Evolutionary conservation across 441 rosid species (phyloP).

Genomic region (Rhodomyrtus psidioides): DNA sequence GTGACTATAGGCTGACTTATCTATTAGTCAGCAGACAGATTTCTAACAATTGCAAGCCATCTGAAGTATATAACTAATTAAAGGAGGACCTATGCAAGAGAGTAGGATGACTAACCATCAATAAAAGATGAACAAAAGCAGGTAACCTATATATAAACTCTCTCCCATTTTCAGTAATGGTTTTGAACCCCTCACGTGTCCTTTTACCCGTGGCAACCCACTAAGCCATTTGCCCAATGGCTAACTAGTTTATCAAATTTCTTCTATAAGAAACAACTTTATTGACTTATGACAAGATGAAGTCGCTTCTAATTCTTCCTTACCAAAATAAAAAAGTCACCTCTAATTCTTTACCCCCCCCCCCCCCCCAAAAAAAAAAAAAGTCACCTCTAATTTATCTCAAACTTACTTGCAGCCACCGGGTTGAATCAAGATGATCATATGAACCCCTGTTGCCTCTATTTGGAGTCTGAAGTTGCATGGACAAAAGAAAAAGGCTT

Average conservation of each 20-base stretch:
- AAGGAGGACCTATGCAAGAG: neutral
- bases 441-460: conserved; percentile 68
- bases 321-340: too few species aligned
- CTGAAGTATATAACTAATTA: neutral
- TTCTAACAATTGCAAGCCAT: neutral
- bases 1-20: neutral
- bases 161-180: neutral
- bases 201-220: neutral
- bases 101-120: neutral
- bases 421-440: conserved; percentile 74
- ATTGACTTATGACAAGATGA: conserved; percentile 1
- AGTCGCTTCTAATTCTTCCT: neutral
- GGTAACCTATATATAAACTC: neutral
- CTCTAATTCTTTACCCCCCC: neutral
- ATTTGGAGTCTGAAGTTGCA: conserved; percentile 47
- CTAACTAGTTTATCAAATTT: neutral
- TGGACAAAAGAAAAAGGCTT: neutral
- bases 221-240: neutral
- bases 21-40: neutral
- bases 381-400: conserved; percentile 3
- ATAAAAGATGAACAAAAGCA: neutral
- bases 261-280: neutral
- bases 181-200: neutral
- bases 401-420: conserved; percentile 90
- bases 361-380: too few species aligned